phyloP scores from a whole-genome alignment of 1,284 basidiomycete species.

The Singerocomus rubriflavus region DNA sequence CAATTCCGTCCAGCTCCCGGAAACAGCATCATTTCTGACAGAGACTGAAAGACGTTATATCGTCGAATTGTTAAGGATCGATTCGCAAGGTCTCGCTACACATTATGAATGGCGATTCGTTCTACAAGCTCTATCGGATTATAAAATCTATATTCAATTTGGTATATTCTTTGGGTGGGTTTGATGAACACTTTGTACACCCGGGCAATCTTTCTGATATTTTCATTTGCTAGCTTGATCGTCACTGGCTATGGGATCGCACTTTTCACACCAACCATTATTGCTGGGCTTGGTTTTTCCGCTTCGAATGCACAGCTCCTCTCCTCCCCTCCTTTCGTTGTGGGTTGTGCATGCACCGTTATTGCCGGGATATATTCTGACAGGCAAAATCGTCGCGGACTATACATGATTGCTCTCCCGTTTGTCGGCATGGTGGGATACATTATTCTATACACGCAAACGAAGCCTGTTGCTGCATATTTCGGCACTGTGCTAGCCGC shows the following conservation, averaged over 20 bases:
- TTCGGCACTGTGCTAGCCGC: constrained; percentile 49
- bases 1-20: constrained; percentile 36
- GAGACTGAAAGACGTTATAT: constrained; percentile 35
- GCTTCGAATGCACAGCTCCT: constrained; percentile 55
- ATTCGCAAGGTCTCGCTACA: constrained; percentile 31
- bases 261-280: constrained; percentile 55
- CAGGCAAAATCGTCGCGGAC: constrained; percentile 39
- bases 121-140: constrained; percentile 40
- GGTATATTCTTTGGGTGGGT: constrained; percentile 39
- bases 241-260: constrained; percentile 55
- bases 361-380: constrained; percentile 41
- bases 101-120: constrained; percentile 37
- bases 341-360: constrained; percentile 38
- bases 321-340: constrained; percentile 47
- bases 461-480: constrained; percentile 39
- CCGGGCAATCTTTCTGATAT: not conserved
- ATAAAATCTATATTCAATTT: constrained; percentile 44
- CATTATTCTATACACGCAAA: constrained; percentile 39
- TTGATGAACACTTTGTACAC: not conserved
- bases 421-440: constrained; percentile 42
- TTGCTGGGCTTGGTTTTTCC: constrained; percentile 51
- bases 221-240: constrained; percentile 34
- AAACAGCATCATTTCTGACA: constrained; percentile 44
- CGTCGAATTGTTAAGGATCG: constrained; percentile 37
- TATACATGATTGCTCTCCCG: constrained; percentile 38